Conservation (phyloP, 257 asterid genomes). For the Vinca minor region DNA sequence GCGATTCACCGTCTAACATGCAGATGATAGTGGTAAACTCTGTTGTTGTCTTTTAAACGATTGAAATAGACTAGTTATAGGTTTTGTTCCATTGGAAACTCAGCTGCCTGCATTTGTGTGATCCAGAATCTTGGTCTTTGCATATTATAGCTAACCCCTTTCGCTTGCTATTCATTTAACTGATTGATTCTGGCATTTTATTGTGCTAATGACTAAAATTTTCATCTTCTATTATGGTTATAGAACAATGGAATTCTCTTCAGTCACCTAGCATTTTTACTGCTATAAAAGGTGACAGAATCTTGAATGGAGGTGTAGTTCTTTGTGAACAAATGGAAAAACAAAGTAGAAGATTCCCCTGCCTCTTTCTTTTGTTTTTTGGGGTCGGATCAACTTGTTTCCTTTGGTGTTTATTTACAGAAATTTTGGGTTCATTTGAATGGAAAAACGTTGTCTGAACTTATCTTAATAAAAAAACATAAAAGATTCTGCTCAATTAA, state of each 20-base stretch:
- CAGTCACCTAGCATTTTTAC: too few species aligned
- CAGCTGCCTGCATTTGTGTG: not conserved
- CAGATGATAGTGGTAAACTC: not conserved
- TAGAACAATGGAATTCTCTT: too few species aligned
- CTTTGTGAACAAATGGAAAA: too few species aligned
- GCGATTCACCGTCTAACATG: not conserved
- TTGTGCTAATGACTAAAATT: too few species aligned
- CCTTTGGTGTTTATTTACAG: not conserved
- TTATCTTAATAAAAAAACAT: not conserved
- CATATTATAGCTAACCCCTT: not conserved
- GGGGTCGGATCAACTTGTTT: conserved; percentile 9
- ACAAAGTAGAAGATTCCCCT: conserved; percentile 1
- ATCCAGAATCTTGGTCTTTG: not conserved
- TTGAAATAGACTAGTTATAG: too few species aligned
- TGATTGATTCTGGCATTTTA: too few species aligned
- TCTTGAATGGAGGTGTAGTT: too few species aligned
- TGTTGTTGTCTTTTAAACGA: not conserved
- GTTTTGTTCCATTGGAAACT: not conserved
- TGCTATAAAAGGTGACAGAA: too few species aligned
- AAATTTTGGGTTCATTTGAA: not conserved
- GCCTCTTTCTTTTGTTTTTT: too few species aligned
- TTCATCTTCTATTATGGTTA: too few species aligned
- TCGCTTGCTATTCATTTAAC: not conserved
- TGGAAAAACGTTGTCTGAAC: not conserved
- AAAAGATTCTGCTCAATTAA: conserved; percentile 1